phyloP scores from a whole-genome alignment of 192 early-diverging fungal species.

The Linnemannia hyalina region DNA sequence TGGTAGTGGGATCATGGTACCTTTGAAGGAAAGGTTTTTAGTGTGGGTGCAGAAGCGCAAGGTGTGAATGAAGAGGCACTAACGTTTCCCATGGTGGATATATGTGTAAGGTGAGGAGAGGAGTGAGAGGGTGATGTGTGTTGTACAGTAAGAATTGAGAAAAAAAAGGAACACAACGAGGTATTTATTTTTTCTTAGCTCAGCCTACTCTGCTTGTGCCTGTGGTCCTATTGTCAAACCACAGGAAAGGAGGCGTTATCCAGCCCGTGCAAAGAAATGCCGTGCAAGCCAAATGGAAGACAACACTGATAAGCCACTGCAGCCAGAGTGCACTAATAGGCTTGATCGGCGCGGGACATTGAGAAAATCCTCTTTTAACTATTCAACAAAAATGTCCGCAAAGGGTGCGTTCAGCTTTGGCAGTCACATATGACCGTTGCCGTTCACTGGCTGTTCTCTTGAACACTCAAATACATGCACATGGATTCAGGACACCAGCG shows the following conservation, averaged over 20 bases:
- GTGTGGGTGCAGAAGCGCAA: too few relatives aligned
- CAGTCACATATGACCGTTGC: conserved; percentile 22
- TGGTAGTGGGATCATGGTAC: not conserved
- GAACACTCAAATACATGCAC: not conserved
- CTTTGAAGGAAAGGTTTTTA: too few relatives aligned
- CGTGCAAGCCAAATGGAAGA: not conserved
- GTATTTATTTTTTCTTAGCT: conserved; percentile 8
- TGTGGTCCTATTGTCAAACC: not conserved
- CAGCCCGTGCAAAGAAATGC: not conserved
- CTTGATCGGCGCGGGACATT: conserved; percentile 20
- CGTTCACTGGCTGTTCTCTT: not conserved
- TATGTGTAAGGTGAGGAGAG: conserved; percentile 2
- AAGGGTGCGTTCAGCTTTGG: conserved; percentile 41
- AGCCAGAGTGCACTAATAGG: not conserved
- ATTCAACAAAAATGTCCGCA: conserved; percentile 51
- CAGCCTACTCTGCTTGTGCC: not conserved
- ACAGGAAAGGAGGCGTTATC: not conserved
- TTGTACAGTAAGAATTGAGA: not conserved
- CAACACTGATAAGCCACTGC: conserved; percentile 27
- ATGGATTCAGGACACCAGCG: not conserved
- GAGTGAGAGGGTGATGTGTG: not conserved
- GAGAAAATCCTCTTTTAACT: conserved; percentile 42
- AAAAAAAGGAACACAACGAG: not conserved
- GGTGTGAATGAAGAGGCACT: not conserved
- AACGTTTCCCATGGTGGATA: conserved; percentile 49